A percentile compares a stretch with the other conserved stretches of the same genome.
Evolutionary conservation across 2,329 filamentous ascomycete genomes (phyloP).

Genomic region (Exophiala sp.): DNA sequence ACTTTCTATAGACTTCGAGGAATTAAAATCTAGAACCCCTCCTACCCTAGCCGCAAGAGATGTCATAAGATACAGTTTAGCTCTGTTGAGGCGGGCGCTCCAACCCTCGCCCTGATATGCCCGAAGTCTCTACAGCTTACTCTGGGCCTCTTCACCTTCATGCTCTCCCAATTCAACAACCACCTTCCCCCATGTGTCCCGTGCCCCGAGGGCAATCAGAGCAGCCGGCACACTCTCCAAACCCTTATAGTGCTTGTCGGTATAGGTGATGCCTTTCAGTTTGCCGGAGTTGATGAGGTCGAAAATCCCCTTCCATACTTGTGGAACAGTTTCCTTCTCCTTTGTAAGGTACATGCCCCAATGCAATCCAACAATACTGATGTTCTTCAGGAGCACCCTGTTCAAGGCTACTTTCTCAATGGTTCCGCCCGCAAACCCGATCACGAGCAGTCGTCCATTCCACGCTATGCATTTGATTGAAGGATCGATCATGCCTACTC

Average conservation of each 20-base stretch:
- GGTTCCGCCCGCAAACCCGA: constrained; percentile 78
- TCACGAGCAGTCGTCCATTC: constrained; percentile 81
- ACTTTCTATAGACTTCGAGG: no score
- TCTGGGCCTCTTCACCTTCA: constrained; percentile 49
- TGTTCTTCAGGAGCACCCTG: constrained; percentile 88
- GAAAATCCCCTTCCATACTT: constrained; percentile 79
- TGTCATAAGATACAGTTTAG: no score
- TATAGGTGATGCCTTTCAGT: constrained; percentile 75
- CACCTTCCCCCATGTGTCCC: constrained; percentile 94
- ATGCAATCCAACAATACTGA: constrained; percentile 79
- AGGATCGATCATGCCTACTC: constrained; percentile 60
- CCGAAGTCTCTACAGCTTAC: constrained; percentile 36
- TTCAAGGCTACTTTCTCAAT: constrained; percentile 94
- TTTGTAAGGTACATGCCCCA: constrained; percentile 76
- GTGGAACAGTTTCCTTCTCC: constrained; percentile 62
- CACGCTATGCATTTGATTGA: constrained; percentile 88
- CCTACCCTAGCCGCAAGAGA: no score
- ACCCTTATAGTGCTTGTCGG: constrained; percentile 73
- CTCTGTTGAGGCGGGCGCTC: no score
- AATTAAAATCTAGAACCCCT: no score
- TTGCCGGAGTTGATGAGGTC: constrained; percentile 70
- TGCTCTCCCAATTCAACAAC: constrained; percentile 76
- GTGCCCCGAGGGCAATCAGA: constrained; percentile 66
- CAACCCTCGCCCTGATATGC: no score
- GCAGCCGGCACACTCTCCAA: constrained; percentile 73